phyloP scores from a whole-genome alignment of 225 moss, liverwort and hornwort species.

The Physcomitrellopsis africana region DNA sequence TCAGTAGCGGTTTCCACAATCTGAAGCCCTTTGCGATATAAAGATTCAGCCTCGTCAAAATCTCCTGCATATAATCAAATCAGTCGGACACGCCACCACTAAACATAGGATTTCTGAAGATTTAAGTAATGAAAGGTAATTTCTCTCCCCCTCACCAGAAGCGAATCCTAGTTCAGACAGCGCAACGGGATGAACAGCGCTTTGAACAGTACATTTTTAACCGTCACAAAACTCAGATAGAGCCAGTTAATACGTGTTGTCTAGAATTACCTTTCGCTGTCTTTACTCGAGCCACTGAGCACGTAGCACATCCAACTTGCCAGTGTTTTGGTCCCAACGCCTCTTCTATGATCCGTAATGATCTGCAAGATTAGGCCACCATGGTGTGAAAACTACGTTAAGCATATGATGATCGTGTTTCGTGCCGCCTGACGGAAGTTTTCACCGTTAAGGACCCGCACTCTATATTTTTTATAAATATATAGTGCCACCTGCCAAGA shows the following conservation, averaged over 20 bases:
- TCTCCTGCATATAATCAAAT: conserved; percentile 38
- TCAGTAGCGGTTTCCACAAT: conserved; percentile 44
- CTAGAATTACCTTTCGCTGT: conserved; percentile 44
- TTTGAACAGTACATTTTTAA: background rate
- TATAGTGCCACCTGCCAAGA: too few species aligned
- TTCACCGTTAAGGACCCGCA: too few species aligned
- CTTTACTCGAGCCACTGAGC: conserved; percentile 59
- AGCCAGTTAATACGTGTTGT: too few species aligned
- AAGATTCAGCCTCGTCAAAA: conserved; percentile 43
- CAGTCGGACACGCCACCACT: background rate
- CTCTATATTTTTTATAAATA: too few species aligned
- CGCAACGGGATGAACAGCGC: background rate
- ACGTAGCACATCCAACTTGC: conserved; percentile 57
- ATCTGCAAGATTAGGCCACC: conserved; percentile 28
- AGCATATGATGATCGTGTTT: background rate
- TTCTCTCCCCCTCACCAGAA: background rate
- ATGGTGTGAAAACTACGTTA: background rate
- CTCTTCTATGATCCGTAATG: conserved; percentile 49
- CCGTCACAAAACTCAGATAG: too few species aligned
- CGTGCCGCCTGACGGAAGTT: too few species aligned
- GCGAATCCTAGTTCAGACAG: background rate
- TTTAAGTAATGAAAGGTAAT: background rate
- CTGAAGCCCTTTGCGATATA: conserved; percentile 48
- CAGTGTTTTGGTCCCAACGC: conserved; percentile 41
- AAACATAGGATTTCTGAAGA: background rate